Evolutionary conservation across 208 protist genomes (phyloP).

Genomic region (Crithidia brevicula): DNA sequence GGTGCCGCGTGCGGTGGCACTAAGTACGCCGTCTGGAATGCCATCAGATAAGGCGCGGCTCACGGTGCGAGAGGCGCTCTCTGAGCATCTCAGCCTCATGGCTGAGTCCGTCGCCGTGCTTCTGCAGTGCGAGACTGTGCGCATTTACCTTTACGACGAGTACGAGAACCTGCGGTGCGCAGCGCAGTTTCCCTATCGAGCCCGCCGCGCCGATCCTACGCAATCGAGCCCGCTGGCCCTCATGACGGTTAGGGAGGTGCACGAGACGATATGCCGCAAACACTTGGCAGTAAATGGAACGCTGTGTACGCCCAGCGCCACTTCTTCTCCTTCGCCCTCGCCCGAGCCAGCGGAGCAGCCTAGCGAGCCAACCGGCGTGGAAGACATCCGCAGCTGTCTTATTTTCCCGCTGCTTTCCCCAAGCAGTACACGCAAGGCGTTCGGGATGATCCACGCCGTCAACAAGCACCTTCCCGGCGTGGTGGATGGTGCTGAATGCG

Average conservation of each 20-base stretch:
- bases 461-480: slow-evolving; percentile 65
- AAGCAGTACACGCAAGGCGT: slow-evolving; percentile 31
- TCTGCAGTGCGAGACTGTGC: slow-evolving; percentile 84
- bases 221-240: slow-evolving; percentile 68
- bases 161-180: slow-evolving; percentile 72
- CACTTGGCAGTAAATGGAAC: slow-evolving; percentile 80
- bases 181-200: slow-evolving; percentile 61
- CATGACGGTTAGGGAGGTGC: slow-evolving; percentile 84
- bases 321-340: slow-evolving; percentile 38
- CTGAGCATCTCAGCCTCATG: slow-evolving; percentile 61
- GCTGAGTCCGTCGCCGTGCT: slow-evolving; percentile 80
- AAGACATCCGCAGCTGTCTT: slow-evolving; percentile 83
- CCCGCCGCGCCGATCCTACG: slow-evolving; percentile 66
- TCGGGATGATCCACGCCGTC: slow-evolving; percentile 89
- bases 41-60: neutral
- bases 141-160: slow-evolving; percentile 87
- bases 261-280: slow-evolving; percentile 73
- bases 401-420: slow-evolving; percentile 78
- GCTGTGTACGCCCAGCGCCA: slow-evolving; percentile 30
- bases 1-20: neutral
- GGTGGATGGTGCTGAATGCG: slow-evolving; percentile 26
- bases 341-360: slow-evolving; percentile 30
- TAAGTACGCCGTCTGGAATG: neutral
- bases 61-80: slow-evolving; percentile 35
- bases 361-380: slow-evolving; percentile 44